Percentiles rank a stretch among this genome's conserved stretches.
phyloP scores from a whole-genome alignment of 805 yeast species.

The Candida saitoana region DNA sequence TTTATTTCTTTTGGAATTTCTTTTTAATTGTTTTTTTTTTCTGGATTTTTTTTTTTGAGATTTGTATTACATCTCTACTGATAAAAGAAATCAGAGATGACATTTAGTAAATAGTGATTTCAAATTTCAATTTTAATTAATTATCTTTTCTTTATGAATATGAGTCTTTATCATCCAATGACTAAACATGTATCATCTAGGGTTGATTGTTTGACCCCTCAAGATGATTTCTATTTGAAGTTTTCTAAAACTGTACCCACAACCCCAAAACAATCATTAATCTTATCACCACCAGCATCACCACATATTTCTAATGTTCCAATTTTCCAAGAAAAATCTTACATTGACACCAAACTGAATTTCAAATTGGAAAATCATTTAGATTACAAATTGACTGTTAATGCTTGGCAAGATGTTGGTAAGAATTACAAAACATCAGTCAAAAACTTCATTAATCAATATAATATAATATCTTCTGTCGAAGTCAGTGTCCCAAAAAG shows the following conservation, averaged over 20 bases:
- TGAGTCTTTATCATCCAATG: conserved; percentile 28
- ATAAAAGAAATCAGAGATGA: conserved; percentile 4
- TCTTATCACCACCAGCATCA: conserved; percentile 45
- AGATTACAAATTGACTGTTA: conserved; percentile 44
- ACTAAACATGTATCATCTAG: conserved; percentile 13
- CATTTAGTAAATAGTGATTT: background rate
- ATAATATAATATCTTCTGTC: conserved; percentile 29
- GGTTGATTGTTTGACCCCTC: conserved; percentile 11
- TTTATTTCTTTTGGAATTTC: background rate
- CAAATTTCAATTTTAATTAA: background rate
- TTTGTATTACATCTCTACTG: conserved; percentile 1
- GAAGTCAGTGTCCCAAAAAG: conserved; percentile 11
- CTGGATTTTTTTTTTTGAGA: background rate
- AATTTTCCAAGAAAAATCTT: conserved; percentile 10
- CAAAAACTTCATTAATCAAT: conserved; percentile 50
- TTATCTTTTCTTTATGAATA: background rate
- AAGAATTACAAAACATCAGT: conserved; percentile 47
- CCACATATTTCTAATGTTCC: conserved; percentile 23
- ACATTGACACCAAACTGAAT: conserved; percentile 21
- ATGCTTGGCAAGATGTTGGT: conserved; percentile 45
- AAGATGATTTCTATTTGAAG: conserved; percentile 5
- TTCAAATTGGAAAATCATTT: conserved; percentile 49
- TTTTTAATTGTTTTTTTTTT: too few species aligned
- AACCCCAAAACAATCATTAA: conserved; percentile 15
- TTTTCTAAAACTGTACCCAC: background rate